Evolutionary conservation across 2,329 filamentous ascomycete species (phyloP), one percentile per base, ranked within the genome.

Genomic region (Sclerotiophoma versabilis): DNA sequence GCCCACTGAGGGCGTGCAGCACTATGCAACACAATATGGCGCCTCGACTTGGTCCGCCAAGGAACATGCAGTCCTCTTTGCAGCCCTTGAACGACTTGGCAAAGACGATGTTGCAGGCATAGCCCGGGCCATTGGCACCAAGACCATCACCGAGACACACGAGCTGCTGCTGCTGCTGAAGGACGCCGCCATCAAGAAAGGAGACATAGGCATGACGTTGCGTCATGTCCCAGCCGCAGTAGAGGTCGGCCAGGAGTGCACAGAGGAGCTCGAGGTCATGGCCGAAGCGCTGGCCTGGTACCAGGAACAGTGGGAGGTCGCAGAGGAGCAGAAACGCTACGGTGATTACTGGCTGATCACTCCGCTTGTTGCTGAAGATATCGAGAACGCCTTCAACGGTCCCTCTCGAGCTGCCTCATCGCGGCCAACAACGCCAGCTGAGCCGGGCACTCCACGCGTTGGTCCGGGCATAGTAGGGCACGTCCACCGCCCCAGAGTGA

Each of bases 31-130:
- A 2, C 89, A 92, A 64, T 76, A 92, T 44, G 92, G 92, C 19
- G 80, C 85, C 22, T 86, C 87, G 0, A 62, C 75, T 10, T 98
- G 93, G 93, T 87, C 84, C 0, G 57, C 82, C 0, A 64, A 77
- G 1, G 93, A 97, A 68, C 96, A 96, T 69, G 77, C 82, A 1
- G 63, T 78, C 0, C 84, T 96, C 53, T 96, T 91, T 70, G 78
- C 83, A 12, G 82, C 84, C 0, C 72, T 96, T 3, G 79, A 82
- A 1, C 83, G 84, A 0, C 80, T 89, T 2, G 91, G 91, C 0
- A 82, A 78, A 45, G 82, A 86, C 62, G 79, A 92, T 57, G 64
- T 89, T 0, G 75, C 75, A 1, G 83, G 81, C 1, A 88, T 97
- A 49, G 81, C 90, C 1, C 65, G 75, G 8, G 80, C 83, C 0